Base-by-base conservation (phyloP, 208 protist genomes). In the Jaenimonas drosophilae region DNA sequence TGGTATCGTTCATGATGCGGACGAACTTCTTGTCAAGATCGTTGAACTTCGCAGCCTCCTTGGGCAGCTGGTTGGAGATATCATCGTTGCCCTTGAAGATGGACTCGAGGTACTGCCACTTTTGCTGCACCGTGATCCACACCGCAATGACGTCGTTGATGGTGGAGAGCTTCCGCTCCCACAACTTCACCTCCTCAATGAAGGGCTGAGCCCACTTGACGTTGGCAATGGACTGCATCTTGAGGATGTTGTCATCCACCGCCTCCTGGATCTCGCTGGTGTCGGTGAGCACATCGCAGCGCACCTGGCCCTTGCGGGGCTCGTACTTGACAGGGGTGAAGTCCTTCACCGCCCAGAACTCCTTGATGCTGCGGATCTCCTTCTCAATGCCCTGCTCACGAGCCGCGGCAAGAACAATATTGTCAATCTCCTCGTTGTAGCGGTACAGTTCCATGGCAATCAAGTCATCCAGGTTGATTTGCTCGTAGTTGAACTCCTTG, bases 71-170 rank as follows among this genome's bases (percentile, higher is more conserved):
- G 49, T 96, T 78, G 6, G 87, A 90, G 58, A 99, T 99, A 61
- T 99, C 98, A 25, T 98, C 97, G 54, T 86, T 96, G 31, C 95
- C 96, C 51, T 97, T 88, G 65, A 99, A 99, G 58, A 99, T 99
- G 17, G 91, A 96, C 75, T 99, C 97, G 38, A 99, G 77, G 65
- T 99, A 99, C 76, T 99, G 95, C 98, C 98, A 99, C 70, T 99
- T 98, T 56, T 88, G 59, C 78, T 99, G 97, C 42, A 99, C 98
- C 20, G 77, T 62, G 36, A 99, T 76, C 98, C 98, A 99, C 16
- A 98, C 73, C 2, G 96, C 76, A 38, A 94, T 89, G 11, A 98
- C 95, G 64, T 99, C 97, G 47, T 82, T 94, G 42, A 99, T 98
- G 27, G 76, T 82, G 0, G 84, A 72, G 38, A 99, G 77, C 39